Percentiles rank a stretch among this genome's conserved stretches.
Evolutionary conservation across 2,329 filamentous ascomycete genomes (phyloP).

Genomic region (Catunica adiposa): DNA sequence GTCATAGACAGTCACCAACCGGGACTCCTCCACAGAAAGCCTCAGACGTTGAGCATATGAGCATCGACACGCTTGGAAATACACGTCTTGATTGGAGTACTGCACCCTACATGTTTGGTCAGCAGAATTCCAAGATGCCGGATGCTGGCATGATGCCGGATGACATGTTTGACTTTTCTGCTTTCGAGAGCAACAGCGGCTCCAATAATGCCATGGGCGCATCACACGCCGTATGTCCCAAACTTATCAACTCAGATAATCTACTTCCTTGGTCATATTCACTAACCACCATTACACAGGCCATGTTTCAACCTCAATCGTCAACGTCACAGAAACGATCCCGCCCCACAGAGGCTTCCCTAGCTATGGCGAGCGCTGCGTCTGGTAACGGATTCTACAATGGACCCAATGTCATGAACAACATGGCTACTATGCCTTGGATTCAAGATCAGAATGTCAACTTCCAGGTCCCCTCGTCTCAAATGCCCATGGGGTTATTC

Average conservation of each 20-base stretch:
- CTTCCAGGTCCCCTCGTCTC: constrained; percentile 5
- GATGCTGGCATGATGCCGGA: constrained; percentile 12
- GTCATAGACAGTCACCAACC: constrained; percentile 11
- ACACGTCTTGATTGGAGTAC: constrained; percentile 10
- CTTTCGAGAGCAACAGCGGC: constrained; percentile 10
- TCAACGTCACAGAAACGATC: constrained; percentile 13
- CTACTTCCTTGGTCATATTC: not conserved
- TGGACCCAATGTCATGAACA: constrained; percentile 2
- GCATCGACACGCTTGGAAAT: constrained; percentile 10
- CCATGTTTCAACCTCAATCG: constrained; percentile 9
- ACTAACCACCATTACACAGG: not conserved
- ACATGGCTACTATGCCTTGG: constrained; percentile 10
- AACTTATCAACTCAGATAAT: not conserved
- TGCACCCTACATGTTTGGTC: constrained; percentile 9
- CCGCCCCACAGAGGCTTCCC: constrained; percentile 5
- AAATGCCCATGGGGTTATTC: constrained; percentile 10
- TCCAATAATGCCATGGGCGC: not conserved
- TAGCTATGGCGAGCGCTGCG: constrained; percentile 5
- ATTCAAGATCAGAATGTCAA: constrained; percentile 6
- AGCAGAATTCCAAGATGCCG: constrained; percentile 8
- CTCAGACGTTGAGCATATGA: constrained; percentile 4
- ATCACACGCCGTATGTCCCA: constrained; percentile 9
- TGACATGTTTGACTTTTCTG: constrained; percentile 13
- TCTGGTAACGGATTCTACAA: constrained; percentile 8
- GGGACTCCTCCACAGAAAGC: constrained; percentile 12